Evolutionary conservation across 2,329 filamentous ascomycete genomes (phyloP).

Genomic region (Rutstroemia sp.): DNA sequence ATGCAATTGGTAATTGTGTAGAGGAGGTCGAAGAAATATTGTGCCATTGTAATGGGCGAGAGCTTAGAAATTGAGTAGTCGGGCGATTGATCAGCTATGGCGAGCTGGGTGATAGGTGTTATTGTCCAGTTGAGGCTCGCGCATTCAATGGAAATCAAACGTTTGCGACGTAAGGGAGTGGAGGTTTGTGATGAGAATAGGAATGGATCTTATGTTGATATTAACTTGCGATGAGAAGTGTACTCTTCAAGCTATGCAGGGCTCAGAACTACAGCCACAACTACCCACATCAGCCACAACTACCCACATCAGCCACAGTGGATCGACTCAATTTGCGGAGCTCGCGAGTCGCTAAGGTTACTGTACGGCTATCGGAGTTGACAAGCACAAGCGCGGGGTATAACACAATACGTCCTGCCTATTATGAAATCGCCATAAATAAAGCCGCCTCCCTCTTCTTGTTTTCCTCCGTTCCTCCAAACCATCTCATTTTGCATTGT

Average conservation of each 20-base stretch:
- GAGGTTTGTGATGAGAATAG: neutral
- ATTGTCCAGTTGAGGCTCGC: neutral
- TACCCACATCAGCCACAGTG: neutral
- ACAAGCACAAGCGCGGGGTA: too few species aligned
- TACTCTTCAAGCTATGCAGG: neutral
- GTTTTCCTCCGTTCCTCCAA: neutral
- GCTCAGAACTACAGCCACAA: neutral
- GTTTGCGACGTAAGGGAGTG: too few species aligned
- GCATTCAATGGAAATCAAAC: neutral
- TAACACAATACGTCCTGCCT: too few species aligned
- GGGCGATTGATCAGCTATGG: neutral
- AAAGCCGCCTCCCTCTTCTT: too few species aligned
- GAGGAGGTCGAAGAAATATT: slow-evolving; percentile 79
- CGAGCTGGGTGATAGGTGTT: neutral
- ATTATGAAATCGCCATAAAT: neutral
- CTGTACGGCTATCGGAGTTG: too few species aligned
- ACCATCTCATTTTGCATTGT: neutral
- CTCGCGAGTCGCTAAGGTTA: too few species aligned
- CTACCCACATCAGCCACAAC: neutral
- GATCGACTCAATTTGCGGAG: too few species aligned
- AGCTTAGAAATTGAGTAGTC: neutral
- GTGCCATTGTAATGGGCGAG: slow-evolving; percentile 50
- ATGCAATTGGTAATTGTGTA: slow-evolving; percentile 93
- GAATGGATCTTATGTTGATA: neutral
- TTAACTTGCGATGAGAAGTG: neutral